Base-by-base conservation (phyloP, 345 rosid species). In the Salix brachista region DNA sequence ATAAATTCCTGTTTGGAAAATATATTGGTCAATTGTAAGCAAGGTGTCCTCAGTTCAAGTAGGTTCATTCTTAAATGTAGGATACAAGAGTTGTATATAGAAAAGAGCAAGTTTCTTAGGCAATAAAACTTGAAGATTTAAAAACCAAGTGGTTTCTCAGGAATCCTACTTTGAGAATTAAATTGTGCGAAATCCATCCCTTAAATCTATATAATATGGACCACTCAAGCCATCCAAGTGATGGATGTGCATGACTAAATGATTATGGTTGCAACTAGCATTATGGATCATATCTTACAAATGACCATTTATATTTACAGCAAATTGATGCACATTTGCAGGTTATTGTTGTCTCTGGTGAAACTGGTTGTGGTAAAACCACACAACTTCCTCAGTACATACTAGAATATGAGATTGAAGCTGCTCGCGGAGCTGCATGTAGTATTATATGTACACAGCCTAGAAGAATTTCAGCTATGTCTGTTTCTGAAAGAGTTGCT, bases 401-500 rank as follows among this genome's bases (percentile, higher is more conserved):
- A 28, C 39, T 96, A 75, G 99, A 96, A 84, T 90, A 92, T 69
- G 98, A 96, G 84, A 91, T 92, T 44, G 96, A 93, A 84, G 98
- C 94, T 87, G 88, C 88, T 71, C 85, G 90, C 77, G 99, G 99
- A 76, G 97, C 92, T 83, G 74, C 88, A 6, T 96, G 99, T 83
- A 93, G 86, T 82, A 89, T 96, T 76, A 92, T 96, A 78, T 96
- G 99, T 80, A 96, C 98, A 72, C 99, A 96, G 88, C 99, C 99
- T 71, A 91, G 99, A 85, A 86, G 97, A 84, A 96, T 96, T 85
- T 96, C 99, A 75, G 99, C 99, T 56, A 96, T 96, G 88, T 37
- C 99, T 73, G 98, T 96, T 83, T 93, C 99, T 66, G 99, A 96
- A 78, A 88, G 99, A 75, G 99, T 96, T 86, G 98, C 99, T 81